Conservation (phyloP, 208 protist species). For the Vickermania ingenoplastis region DNA sequence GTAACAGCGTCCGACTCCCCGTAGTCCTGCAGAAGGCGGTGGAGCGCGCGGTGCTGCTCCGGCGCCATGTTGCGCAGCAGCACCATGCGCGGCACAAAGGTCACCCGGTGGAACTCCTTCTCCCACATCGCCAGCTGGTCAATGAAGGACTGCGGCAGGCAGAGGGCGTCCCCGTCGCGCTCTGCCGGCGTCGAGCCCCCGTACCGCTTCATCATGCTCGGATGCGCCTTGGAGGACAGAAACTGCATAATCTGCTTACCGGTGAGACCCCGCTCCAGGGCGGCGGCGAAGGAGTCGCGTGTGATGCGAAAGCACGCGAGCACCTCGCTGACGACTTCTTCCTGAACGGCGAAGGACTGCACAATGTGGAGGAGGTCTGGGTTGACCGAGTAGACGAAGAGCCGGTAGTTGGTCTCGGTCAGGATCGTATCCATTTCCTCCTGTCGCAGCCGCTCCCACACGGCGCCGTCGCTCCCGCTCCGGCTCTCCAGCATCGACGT, state of each 20-base stretch:
- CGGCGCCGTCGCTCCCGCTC: not conserved
- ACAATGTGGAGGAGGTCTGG: constrained; percentile 67
- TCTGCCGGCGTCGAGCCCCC: constrained; percentile 8
- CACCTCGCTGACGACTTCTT: constrained; percentile 50
- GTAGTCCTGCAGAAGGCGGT: constrained; percentile 22
- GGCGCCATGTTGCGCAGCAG: constrained; percentile 57
- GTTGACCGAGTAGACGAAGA: constrained; percentile 82
- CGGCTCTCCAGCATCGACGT: constrained; percentile 12
- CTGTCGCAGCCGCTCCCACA: constrained; percentile 23
- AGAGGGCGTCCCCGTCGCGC: constrained; percentile 7
- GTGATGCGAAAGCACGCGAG: constrained; percentile 81
- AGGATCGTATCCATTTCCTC: constrained; percentile 89
- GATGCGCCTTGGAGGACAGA: constrained; percentile 78
- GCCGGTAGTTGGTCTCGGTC: constrained; percentile 86
- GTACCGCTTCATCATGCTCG: constrained; percentile 59
- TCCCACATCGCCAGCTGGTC: constrained; percentile 87
- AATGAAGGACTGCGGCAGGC: constrained; percentile 82
- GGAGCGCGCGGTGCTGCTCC: constrained; percentile 38
- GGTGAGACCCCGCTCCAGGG: constrained; percentile 63
- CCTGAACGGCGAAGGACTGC: constrained; percentile 66
- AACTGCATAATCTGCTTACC: constrained; percentile 72
- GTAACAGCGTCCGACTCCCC: constrained; percentile 58
- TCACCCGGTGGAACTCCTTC: constrained; percentile 67
- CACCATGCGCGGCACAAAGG: constrained; percentile 59
- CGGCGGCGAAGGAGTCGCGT: constrained; percentile 60